Base-by-base conservation (phyloP, 441 rosid species). In the Viola pubescens region DNA sequence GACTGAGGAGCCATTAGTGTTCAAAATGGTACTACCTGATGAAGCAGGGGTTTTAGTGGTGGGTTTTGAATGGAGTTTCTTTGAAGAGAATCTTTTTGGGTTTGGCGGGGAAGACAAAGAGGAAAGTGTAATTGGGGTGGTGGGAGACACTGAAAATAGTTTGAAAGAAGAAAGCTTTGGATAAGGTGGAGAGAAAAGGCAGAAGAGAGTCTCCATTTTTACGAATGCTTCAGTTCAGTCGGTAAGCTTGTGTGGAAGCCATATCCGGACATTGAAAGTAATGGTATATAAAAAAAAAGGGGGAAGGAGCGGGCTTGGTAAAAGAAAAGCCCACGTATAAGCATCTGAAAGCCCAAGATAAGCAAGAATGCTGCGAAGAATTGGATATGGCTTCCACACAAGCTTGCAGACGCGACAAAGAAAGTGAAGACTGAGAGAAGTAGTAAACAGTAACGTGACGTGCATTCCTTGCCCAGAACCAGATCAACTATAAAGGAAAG, bases 141-240 rank as follows among this genome's bases (percentile, higher is more conserved):
- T 43, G 9, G 56, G 48, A 34, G 46, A 10, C 19, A 61, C 39
- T 49, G 67, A 49, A 55, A 64, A 63, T 16, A 34, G 42, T 60
- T 64, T 61, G 19, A 56, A 61, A 43, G 64, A 38, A 16, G 34
- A 44, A 54, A 69, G 51, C 54, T 69, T 69, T 38, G 70, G 50
- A 42, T 68, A 60, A 52, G 71, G 55, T 10, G 63, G 61, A 12
- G 78, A 54, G 45, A 61, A 46, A 61, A 72, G 61, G 58, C 58
- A 68, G 12, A 65, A 66, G 48, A 68, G 37, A 47, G 67, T 58
- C 72, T 68, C 86, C 89, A 84, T 84, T 13, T 26, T 26, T 26
- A 26, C 34, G 2, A 26, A 26, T 26, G 34, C 34, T 26, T 26
- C 34, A 19, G 26, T 19, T 19, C 26, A 26, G 34, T 26, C 34